Conservation (phyloP, 306 rosid genomes). For the Senna tora region DNA sequence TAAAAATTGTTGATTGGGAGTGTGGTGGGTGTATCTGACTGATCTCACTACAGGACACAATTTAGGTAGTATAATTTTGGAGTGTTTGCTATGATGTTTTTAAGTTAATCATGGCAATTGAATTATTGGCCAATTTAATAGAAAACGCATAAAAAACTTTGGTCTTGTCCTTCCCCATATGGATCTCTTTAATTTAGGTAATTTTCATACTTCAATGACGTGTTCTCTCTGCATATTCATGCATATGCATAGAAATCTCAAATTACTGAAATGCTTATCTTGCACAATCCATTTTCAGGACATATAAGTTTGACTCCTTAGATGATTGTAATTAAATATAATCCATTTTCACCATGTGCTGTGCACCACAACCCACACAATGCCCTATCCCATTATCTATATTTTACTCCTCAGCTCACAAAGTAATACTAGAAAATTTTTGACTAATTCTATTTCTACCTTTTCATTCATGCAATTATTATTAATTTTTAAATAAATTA, state of each 20-base stretch:
- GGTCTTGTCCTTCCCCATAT: neutral
- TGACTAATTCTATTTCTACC: no score
- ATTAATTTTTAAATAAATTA: no score
- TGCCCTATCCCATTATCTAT: no score
- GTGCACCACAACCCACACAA: no score
- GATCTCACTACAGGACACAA: neutral
- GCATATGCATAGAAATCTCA: constrained; percentile 2
- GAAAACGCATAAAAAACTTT: neutral
- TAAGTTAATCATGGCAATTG: no score
- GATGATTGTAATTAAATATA: neutral
- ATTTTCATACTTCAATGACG: constrained; percentile 6
- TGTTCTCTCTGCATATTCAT: constrained; percentile 4
- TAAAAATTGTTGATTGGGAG: neutral
- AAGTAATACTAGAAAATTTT: no score
- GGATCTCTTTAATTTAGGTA: neutral
- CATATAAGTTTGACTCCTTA: neutral
- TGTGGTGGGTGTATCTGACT: neutral
- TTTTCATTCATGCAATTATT: no score
- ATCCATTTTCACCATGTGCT: no score
- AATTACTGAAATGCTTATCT: constrained; percentile 7
- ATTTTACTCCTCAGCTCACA: no score
- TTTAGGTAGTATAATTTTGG: no score
- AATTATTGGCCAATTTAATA: no score
- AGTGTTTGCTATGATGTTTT: no score
- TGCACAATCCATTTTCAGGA: constrained; percentile 17